phyloP scores from a whole-genome alignment of 306 rosid species.

The Cucurbita maxima region DNA sequence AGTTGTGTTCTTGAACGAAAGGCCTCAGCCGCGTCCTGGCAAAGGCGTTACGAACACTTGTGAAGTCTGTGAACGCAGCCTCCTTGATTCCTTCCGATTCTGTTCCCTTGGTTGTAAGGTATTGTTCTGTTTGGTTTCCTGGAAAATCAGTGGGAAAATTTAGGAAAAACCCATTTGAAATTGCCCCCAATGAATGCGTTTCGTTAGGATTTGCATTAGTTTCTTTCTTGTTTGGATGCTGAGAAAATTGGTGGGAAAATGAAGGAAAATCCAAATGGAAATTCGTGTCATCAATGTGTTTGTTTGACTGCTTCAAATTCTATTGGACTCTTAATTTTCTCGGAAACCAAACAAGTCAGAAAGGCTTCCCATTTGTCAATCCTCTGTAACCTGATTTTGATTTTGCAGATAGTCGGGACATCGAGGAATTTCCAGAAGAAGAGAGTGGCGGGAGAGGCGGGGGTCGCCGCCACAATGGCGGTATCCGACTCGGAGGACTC shows the following conservation, averaged over 20 bases:
- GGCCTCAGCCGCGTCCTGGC: slow-evolving; percentile 99
- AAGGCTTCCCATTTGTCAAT: background rate
- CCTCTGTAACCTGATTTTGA: background rate
- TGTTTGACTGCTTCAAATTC: background rate
- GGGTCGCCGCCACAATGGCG: slow-evolving; percentile 8
- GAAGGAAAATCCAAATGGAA: background rate
- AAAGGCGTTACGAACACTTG: slow-evolving; percentile 97
- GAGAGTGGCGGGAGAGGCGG: slow-evolving; percentile 13
- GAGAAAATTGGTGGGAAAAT: background rate
- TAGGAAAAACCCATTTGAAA: no score
- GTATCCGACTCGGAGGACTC: slow-evolving; percentile 87
- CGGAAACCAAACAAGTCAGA: slow-evolving; percentile 1
- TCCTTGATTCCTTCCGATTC: slow-evolving; percentile 81
- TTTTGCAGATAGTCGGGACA: slow-evolving; percentile 53
- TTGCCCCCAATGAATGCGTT: no score
- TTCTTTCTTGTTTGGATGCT: background rate
- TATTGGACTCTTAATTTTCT: background rate
- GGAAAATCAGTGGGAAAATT: background rate
- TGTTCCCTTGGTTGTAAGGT: slow-evolving; percentile 99
- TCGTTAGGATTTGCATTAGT: no score
- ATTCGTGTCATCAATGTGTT: slow-evolving; percentile 7
- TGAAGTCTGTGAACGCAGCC: slow-evolving; percentile 93
- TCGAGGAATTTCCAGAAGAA: slow-evolving; percentile 40
- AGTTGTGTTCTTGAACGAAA: slow-evolving; percentile 81
- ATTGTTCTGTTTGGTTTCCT: slow-evolving; percentile 4